Conservation (phyloP, 306 rosid genomes). For the Phaseolus lunatus region DNA sequence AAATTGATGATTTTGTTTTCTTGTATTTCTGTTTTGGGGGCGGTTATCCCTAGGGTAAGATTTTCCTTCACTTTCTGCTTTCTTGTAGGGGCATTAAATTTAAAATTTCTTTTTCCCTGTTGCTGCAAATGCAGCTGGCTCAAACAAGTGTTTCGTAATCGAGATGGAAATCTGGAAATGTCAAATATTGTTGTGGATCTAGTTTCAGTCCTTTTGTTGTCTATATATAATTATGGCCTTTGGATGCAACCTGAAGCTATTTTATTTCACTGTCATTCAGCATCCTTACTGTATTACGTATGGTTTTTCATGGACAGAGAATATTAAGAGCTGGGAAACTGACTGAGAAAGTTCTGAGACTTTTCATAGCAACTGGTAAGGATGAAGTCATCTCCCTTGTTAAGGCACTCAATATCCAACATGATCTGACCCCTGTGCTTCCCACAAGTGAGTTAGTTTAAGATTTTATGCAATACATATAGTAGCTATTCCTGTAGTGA, state of each 20-base stretch:
- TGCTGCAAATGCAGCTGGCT: too few relatives aligned
- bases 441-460: conserved; percentile 84
- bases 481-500: conserved; percentile 18
- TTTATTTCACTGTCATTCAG: conserved; percentile 18
- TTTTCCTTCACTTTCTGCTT: conserved; percentile 10
- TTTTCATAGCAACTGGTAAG: conserved; percentile 81
- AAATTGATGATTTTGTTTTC: neutral
- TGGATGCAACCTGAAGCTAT: conserved; percentile 20
- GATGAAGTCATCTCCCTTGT: conserved; percentile 87
- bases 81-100: neutral
- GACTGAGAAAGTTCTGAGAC: conserved; percentile 83
- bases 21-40: neutral
- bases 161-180: neutral
- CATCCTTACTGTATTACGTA: conserved; percentile 18
- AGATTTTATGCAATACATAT: conserved; percentile 21
- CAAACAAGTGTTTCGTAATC: neutral
- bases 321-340: conserved; percentile 88
- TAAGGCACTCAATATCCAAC: conserved; percentile 77
- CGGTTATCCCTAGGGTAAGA: neutral
- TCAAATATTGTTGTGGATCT: conserved; percentile 30
- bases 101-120: neutral
- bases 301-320: conserved; percentile 64
- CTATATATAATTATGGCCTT: conserved; percentile 3
- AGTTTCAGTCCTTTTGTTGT: conserved; percentile 23
- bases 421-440: conserved; percentile 74